A percentile compares a stretch with the other conserved stretches of the same genome.
Conservation (phyloP, 306 rosid genomes). For the Vigna trinervia region DNA sequence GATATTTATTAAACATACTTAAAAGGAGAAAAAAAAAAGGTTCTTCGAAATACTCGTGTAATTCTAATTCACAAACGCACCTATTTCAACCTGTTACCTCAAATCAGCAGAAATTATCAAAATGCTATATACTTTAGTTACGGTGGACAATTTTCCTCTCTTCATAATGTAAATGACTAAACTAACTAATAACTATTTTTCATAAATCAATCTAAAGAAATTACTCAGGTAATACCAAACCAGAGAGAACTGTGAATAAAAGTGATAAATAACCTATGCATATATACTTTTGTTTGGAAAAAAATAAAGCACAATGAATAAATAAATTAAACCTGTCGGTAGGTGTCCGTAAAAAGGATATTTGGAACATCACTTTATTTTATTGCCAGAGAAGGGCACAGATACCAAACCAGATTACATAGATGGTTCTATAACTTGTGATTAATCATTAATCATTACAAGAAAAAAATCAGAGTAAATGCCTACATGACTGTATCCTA, state of each 20-base stretch:
- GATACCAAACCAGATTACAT: conserved; percentile 38
- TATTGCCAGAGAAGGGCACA: background rate
- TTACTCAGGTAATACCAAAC: background rate
- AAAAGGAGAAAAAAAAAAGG: too few relatives aligned
- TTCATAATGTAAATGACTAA: background rate
- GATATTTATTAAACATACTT: too few relatives aligned
- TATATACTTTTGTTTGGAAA: background rate
- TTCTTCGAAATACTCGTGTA: too few relatives aligned
- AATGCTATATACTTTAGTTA: too few relatives aligned
- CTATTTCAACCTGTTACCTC: too few relatives aligned
- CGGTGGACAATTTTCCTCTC: background rate
- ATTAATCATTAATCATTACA: conserved; percentile 35
- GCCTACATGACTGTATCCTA: conserved; percentile 38
- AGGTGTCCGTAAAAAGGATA: background rate
- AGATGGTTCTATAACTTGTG: conserved; percentile 36
- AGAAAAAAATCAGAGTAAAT: conserved; percentile 23
- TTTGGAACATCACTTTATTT: background rate
- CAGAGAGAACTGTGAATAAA: background rate
- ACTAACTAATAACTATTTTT: background rate
- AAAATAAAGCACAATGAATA: background rate
- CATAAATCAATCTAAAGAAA: background rate
- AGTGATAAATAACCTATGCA: background rate
- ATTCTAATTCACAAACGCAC: too few relatives aligned
- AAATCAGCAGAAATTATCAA: too few relatives aligned
- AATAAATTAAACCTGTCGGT: background rate